Conservation (phyloP, 2,329 filamentous ascomycete genomes). For the Phoma herbarum region DNA sequence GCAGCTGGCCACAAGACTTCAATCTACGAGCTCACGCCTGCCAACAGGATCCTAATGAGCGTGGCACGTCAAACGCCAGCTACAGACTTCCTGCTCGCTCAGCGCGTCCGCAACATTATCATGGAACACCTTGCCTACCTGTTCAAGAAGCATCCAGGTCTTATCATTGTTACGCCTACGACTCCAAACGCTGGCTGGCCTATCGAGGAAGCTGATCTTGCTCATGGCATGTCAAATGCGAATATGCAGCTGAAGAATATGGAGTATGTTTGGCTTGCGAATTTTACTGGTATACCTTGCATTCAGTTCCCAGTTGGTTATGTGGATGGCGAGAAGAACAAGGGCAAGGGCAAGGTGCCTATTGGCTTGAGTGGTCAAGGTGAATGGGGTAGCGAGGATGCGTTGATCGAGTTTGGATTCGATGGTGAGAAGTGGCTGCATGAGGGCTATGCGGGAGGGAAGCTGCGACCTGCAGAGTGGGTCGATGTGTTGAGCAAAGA, state of each 20-base stretch:
- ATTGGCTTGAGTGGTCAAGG: conserved; percentile 64
- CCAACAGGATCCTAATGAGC: conserved; percentile 75
- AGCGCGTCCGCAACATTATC: conserved; percentile 75
- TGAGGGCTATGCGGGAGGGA: conserved; percentile 47
- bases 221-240: conserved; percentile 73
- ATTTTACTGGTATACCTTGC: conserved; percentile 80
- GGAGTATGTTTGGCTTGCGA: conserved; percentile 87
- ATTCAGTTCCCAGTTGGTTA: conserved; percentile 81
- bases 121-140: conserved; percentile 81
- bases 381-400: conserved; percentile 64
- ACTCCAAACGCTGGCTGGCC: conserved; percentile 79
- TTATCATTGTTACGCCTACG: conserved; percentile 82
- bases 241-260: conserved; percentile 79
- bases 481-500: conserved; percentile 49
- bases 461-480: conserved; percentile 49
- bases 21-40: conserved; percentile 67
- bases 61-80: conserved; percentile 71
- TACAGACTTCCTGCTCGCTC: conserved; percentile 75
- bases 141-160: conserved; percentile 74
- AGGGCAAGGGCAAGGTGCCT: conserved; percentile 62
- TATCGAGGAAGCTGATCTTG: conserved; percentile 69
- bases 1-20: conserved; percentile 59
- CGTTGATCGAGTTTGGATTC: conserved; percentile 61
- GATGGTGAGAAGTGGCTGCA: conserved; percentile 61
- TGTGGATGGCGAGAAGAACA: conserved; percentile 62